A percentile compares a stretch with the other conserved stretches of the same genome.
phyloP scores from a whole-genome alignment of 805 yeast genomes.

The Ogataea thermomethanolica region DNA sequence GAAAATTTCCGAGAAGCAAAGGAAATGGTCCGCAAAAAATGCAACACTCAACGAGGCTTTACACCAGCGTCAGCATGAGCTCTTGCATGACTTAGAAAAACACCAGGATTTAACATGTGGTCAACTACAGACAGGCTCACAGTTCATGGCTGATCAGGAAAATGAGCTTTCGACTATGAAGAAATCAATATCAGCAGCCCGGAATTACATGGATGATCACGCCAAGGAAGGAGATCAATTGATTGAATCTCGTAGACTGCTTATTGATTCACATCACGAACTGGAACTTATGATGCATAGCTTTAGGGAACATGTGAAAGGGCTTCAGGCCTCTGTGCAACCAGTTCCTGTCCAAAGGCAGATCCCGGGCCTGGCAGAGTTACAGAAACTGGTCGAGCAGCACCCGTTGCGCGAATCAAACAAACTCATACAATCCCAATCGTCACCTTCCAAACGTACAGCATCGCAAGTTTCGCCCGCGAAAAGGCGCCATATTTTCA shows the following conservation, averaged over 20 bases:
- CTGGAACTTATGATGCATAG: conserved; percentile 3
- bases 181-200: no score
- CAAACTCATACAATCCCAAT: not conserved
- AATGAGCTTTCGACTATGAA: no score
- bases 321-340: not conserved
- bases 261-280: not conserved
- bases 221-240: conserved; percentile 1
- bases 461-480: conserved; percentile 2
- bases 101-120: no score
- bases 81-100: not conserved
- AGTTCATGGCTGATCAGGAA: no score
- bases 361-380: conserved; percentile 2
- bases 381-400: conserved; percentile 1
- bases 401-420: conserved; percentile 2
- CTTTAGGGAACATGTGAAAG: conserved; percentile 3
- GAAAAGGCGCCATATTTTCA: conserved; percentile 4
- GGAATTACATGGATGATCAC: not conserved
- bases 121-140: no score
- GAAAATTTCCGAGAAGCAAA: conserved; percentile 6
- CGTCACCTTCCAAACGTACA: conserved; percentile 4
- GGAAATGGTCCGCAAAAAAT: conserved; percentile 8
- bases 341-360: not conserved
- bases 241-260: no score
- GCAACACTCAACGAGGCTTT: conserved; percentile 1
- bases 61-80: not conserved